Percentiles rank a stretch among this genome's conserved stretches.
phyloP scores from a whole-genome alignment of 164 flowering plant genomes.

The Stephania japonica region DNA sequence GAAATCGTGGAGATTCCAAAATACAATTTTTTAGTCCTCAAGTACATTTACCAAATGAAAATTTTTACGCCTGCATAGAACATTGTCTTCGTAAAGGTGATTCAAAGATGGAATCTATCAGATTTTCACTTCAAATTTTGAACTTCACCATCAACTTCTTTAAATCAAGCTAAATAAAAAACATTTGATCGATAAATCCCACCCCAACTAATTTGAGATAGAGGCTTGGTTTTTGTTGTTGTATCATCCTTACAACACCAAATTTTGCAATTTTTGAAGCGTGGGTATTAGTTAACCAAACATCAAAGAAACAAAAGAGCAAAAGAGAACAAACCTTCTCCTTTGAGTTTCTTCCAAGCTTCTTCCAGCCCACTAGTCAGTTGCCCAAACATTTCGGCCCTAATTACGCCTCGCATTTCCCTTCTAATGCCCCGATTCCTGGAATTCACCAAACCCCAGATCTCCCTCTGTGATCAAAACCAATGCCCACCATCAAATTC shows the following conservation, averaged over 20 bases:
- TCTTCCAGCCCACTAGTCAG: slow-evolving; percentile 80
- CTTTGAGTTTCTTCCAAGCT: slow-evolving; percentile 92
- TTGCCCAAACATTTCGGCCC: slow-evolving; percentile 97
- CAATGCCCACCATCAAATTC: slow-evolving; percentile 3
- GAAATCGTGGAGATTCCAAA: background rate
- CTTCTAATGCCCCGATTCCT: slow-evolving; percentile 26
- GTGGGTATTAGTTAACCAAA: background rate
- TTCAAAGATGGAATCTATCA: too few species aligned
- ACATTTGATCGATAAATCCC: too few species aligned
- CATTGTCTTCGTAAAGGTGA: too few species aligned
- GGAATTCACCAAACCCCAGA: slow-evolving; percentile 63
- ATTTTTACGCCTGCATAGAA: too few species aligned
- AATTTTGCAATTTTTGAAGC: background rate
- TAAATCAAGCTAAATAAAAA: too few species aligned
- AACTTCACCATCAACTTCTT: too few species aligned
- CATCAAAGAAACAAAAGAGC: background rate
- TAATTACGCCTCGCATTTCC: slow-evolving; percentile 40
- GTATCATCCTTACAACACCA: too few species aligned
- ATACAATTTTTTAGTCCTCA: too few species aligned
- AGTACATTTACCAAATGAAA: too few species aligned
- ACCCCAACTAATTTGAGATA: too few species aligned
- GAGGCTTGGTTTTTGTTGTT: too few species aligned
- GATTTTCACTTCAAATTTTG: too few species aligned
- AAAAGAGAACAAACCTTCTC: slow-evolving; percentile 57
- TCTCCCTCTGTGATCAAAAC: slow-evolving; percentile 40